Evolutionary conservation across 2,329 filamentous ascomycete genomes (phyloP).

Genomic region (Leptographium lundbergii): DNA sequence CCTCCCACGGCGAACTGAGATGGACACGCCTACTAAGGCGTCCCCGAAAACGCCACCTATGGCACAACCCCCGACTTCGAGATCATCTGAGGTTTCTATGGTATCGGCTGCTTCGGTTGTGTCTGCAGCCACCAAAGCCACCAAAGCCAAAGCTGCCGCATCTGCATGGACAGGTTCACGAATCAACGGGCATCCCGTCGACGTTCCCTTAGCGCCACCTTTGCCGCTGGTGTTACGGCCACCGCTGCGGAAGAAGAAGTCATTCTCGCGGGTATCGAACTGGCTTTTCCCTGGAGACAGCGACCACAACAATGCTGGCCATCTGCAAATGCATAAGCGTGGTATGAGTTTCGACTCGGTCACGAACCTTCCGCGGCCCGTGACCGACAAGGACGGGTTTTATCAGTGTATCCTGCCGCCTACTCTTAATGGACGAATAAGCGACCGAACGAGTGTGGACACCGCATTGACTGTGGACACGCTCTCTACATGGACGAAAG

Average conservation of each 20-base stretch:
- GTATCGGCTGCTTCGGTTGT: conserved; percentile 11
- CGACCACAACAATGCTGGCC: conserved; percentile 13
- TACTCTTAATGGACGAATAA: conserved; percentile 12
- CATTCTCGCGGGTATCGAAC: conserved; percentile 47
- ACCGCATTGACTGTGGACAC: conserved; percentile 27
- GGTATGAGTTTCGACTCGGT: conserved; percentile 35
- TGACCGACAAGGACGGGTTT: conserved; percentile 40
- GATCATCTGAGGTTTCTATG: neutral
- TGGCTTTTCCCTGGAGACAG: conserved; percentile 38
- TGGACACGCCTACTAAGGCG: neutral
- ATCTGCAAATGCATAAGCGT: conserved; percentile 16
- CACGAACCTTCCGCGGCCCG: conserved; percentile 41
- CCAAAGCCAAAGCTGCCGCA: neutral
- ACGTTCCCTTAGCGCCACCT: conserved; percentile 37
- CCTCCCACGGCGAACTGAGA: conserved; percentile 10
- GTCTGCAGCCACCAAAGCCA: conserved; percentile 10
- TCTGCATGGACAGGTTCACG: conserved; percentile 2
- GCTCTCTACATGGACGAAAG: conserved; percentile 36
- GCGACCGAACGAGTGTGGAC: conserved; percentile 27
- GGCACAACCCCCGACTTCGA: neutral
- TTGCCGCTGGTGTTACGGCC: conserved; percentile 47
- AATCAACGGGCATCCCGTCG: conserved; percentile 17
- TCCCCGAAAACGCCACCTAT: neutral
- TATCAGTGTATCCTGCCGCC: conserved; percentile 40
- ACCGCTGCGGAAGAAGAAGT: conserved; percentile 53